Percentiles rank a stretch among this genome's conserved stretches.
phyloP scores from a whole-genome alignment of 345 rosid genomes.

The Bruguiera gymnorhiza region DNA sequence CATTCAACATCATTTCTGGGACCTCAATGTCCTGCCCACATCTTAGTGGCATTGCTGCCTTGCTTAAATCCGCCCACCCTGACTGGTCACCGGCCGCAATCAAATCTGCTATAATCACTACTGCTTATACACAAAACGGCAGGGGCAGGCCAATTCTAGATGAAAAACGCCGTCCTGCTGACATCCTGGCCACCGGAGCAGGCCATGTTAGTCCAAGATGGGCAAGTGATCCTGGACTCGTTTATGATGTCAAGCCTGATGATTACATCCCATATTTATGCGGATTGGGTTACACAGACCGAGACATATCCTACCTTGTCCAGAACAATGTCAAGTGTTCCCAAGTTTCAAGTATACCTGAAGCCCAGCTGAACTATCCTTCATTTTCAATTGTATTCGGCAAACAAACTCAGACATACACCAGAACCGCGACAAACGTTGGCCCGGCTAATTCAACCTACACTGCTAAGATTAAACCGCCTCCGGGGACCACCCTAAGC shows the following conservation, averaged over 20 bases:
- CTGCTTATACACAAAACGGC: constrained; percentile 10
- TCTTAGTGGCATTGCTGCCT: constrained; percentile 53
- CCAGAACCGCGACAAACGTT: not conserved
- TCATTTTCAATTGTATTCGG: not conserved
- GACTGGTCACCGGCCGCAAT: constrained; percentile 58
- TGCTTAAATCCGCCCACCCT: constrained; percentile 42
- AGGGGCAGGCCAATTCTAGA: not conserved
- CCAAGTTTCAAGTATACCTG: not conserved
- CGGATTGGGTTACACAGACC: not conserved
- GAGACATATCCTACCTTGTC: not conserved
- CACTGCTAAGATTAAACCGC: not conserved
- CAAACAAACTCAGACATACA: not conserved
- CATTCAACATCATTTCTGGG: constrained; percentile 30
- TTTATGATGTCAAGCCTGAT: constrained; percentile 24
- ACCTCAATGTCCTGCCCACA: constrained; percentile 63
- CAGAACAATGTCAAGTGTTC: not conserved
- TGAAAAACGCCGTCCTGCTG: constrained; percentile 19
- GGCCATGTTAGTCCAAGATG: constrained; percentile 38
- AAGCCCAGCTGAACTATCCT: not conserved
- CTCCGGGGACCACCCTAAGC: not conserved
- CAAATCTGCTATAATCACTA: constrained; percentile 51
- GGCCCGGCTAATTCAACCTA: not conserved
- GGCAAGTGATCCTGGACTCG: constrained; percentile 41
- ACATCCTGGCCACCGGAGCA: constrained; percentile 46
- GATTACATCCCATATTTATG: not conserved